A percentile compares a stretch with the other conserved stretches of the same genome.
Evolutionary conservation across 148 eudicot genomes (phyloP).

Genomic region (Camellia granthamiana): DNA sequence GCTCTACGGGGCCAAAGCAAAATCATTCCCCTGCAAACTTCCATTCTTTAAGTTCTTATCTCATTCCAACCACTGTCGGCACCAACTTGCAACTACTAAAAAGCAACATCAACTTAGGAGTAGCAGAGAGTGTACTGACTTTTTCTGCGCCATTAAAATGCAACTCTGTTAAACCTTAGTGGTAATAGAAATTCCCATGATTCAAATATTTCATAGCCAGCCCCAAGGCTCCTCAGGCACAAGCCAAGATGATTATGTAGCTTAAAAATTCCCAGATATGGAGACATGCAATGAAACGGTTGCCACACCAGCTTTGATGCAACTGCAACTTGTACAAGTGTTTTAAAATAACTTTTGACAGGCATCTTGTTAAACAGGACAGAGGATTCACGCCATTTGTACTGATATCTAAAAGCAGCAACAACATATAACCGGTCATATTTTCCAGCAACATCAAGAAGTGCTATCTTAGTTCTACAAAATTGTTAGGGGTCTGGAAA

Average conservation of each 20-base stretch:
- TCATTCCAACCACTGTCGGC: conserved; percentile 1
- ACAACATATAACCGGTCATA: not conserved
- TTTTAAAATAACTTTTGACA: not conserved
- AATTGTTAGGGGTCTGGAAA: not conserved
- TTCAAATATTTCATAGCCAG: not conserved
- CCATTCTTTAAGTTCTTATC: not conserved
- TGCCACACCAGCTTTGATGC: not conserved
- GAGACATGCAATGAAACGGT: not conserved
- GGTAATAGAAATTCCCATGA: not conserved
- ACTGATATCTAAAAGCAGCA: not conserved
- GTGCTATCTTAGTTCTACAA: not conserved
- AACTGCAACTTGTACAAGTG: not conserved
- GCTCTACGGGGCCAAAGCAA: conserved; percentile 2
- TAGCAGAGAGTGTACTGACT: not conserved
- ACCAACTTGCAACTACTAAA: conserved; percentile 2
- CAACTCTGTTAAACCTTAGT: not conserved
- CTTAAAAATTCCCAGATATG: not conserved
- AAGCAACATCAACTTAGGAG: not conserved
- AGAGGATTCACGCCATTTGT: not conserved
- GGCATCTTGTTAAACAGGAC: not conserved
- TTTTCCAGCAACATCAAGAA: not conserved
- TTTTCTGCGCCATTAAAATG: not conserved
- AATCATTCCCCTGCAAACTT: not conserved
- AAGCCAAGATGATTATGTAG: not conserved
- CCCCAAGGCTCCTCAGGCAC: not conserved